These are phyloP conservation scores for Agaricales sp. DNA, from an alignment of 1,284 basidiomycete species.

Conservation along the genomic window DNA sequence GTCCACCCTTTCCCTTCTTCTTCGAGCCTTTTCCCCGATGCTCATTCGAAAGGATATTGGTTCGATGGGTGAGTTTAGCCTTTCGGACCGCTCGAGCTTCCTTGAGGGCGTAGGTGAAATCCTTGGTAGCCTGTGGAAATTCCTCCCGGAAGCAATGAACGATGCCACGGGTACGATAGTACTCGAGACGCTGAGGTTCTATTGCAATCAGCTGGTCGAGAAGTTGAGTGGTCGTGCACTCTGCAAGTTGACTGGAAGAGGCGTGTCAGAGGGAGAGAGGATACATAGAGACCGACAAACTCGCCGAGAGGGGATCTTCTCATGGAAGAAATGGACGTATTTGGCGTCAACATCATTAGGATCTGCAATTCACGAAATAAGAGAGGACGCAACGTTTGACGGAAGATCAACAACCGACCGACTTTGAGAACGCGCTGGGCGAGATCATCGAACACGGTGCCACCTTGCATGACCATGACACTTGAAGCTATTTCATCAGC, in stretches of 20 bases:
- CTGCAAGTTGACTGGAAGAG: slow-evolving; percentile 59
- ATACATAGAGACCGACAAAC: no score
- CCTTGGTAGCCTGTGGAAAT: slow-evolving; percentile 56
- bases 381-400: slow-evolving; percentile 3
- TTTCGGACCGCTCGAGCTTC: slow-evolving; percentile 63
- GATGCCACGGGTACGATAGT: slow-evolving; percentile 72
- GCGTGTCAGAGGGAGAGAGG: slow-evolving; percentile 9
- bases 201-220: slow-evolving; percentile 65
- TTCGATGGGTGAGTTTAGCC: slow-evolving; percentile 42
- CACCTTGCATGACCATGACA: slow-evolving; percentile 86
- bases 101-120: slow-evolving; percentile 68
- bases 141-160: slow-evolving; percentile 81
- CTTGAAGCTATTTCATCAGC: slow-evolving; percentile 79
- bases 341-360: slow-evolving; percentile 66
- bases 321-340: slow-evolving; percentile 85
- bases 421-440: slow-evolving; percentile 69
- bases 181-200: slow-evolving; percentile 67
- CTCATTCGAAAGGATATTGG: slow-evolving; percentile 25
- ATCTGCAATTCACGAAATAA: slow-evolving; percentile 29
- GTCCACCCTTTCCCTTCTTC: slow-evolving; percentile 35
- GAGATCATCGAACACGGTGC: slow-evolving; percentile 78
- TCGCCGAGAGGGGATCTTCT: slow-evolving; percentile 81
- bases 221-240: slow-evolving; percentile 62
- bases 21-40: slow-evolving; percentile 35
- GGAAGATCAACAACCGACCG: slow-evolving; percentile 34